These are phyloP conservation scores for Talaromyces sp. DNA, from an alignment of 2,329 filamentous ascomycete genomes.

Conservation along the genomic window DNA sequence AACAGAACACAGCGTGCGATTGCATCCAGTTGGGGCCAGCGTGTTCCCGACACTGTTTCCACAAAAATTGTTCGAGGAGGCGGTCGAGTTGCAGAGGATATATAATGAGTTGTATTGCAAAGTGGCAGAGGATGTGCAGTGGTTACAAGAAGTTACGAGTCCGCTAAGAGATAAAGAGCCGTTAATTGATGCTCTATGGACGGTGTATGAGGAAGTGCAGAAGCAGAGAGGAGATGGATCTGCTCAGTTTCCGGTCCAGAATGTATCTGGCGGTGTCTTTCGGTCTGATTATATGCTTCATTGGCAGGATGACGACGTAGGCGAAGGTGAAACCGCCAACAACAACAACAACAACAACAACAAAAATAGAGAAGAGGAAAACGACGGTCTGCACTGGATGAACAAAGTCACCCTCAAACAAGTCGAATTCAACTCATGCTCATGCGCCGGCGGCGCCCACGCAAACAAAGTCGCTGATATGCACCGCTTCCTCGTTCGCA, in stretches of 20 bases:
- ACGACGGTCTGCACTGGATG: neutral
- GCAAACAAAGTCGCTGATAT: conserved; percentile 37
- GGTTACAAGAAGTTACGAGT: conserved; percentile 29
- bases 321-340: neutral
- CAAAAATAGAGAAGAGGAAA: neutral
- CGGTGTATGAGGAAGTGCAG: conserved; percentile 29
- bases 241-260: conserved; percentile 20
- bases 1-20: conserved; percentile 23
- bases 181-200: conserved; percentile 35
- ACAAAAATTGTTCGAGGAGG: conserved; percentile 31
- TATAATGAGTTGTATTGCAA: conserved; percentile 51
- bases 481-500: conserved; percentile 33
- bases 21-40: conserved; percentile 29
- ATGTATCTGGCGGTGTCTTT: conserved; percentile 35
- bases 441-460: conserved; percentile 39
- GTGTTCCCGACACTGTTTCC: conserved; percentile 35
- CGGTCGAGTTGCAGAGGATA: conserved; percentile 55
- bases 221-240: conserved; percentile 17
- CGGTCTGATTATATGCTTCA: conserved; percentile 45
- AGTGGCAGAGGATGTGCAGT: conserved; percentile 43
- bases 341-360: neutral
- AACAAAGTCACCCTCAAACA: conserved; percentile 31
- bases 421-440: conserved; percentile 45
- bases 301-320: neutral
- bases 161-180: conserved; percentile 30